These are phyloP conservation scores for Oryza meridionalis DNA, from an alignment of 176 grass and related monocot species.

Conservation along the genomic window DNA sequence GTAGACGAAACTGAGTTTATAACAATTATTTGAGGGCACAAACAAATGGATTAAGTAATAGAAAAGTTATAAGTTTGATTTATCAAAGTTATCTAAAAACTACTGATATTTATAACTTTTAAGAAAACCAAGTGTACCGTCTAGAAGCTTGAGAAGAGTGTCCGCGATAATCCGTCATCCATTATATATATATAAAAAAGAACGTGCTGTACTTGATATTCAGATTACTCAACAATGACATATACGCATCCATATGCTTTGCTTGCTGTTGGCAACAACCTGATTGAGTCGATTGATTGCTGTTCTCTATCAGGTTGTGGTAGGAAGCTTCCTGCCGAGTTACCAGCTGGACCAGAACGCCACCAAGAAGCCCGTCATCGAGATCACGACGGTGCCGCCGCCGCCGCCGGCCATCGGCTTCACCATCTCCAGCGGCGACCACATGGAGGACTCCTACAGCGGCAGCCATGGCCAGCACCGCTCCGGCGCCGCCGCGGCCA, in stretches of 20 bases:
- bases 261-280: conserved; percentile 7
- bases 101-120: too few species aligned
- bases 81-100: too few species aligned
- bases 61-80: too few species aligned
- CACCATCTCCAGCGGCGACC: conserved; percentile 65
- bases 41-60: too few species aligned
- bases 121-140: too few species aligned
- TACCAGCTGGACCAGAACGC: conserved; percentile 77
- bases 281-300: neutral
- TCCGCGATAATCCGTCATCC: too few species aligned
- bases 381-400: conserved; percentile 45
- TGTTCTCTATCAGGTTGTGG: conserved; percentile 66
- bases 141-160: too few species aligned
- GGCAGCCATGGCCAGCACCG: conserved; percentile 40
- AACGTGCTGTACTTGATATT: too few species aligned
- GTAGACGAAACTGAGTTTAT: too few species aligned
- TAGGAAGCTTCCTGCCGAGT: conserved; percentile 90
- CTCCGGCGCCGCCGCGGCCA: neutral
- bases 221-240: neutral
- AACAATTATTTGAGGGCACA: too few species aligned
- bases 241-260: too few species aligned
- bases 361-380: conserved; percentile 71
- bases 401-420: conserved; percentile 47
- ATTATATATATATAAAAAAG: too few species aligned
- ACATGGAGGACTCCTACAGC: conserved; percentile 56